Evolutionary conservation across 108 stramenopile genomes (phyloP), one percentile per base, ranked within the genome.

Genomic region (Craspedostauros australis): DNA sequence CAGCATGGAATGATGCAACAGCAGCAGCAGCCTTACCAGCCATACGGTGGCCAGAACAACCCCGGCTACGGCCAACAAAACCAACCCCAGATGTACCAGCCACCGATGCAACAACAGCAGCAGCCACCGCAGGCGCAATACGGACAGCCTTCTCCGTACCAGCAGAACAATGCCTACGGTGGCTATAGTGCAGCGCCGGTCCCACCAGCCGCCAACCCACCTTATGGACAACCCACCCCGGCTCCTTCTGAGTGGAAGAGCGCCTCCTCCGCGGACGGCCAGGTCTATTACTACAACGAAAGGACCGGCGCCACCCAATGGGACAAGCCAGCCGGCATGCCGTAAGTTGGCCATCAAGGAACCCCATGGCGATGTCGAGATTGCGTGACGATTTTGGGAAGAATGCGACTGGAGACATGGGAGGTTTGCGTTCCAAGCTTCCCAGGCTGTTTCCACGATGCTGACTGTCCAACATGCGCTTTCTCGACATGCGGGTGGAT

Each of bases 211-310:
- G 54, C 61, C n/a, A 46, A 65, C 30, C 53, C 57, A 18, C 54
- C 54, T 3, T 29, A 41, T 70, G 78, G 71, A 75, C 37, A 74
- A 80, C 37, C 71, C 78, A 15, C 72, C 78, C 1, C 60, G 70
- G 52, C 73, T 80, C 52, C 76, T 80, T 64, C 64, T 70, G 47
- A 73, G 37, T 49, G 86, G 82, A 61, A 82, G 76, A 47, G 55
- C 64, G 33, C 80, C 62, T 32, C 67, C 62, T 18, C 82, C 65
- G 54, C 73, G 73, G 36, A 89, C 62, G 91, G 91, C 19, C 88
- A 93, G 62, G 48, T 82, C 26, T 95, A 95, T 60, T 95, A 92
- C 41, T 95, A 91, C 79, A 93, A 95, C 55, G 78, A 84, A 50
- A 59, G 70, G 40, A 86, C 89, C 1, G 73, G 82, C 4, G 84